Conservation (phyloP, 1,284 basidiomycete species). For the Baeospora myosura region DNA sequence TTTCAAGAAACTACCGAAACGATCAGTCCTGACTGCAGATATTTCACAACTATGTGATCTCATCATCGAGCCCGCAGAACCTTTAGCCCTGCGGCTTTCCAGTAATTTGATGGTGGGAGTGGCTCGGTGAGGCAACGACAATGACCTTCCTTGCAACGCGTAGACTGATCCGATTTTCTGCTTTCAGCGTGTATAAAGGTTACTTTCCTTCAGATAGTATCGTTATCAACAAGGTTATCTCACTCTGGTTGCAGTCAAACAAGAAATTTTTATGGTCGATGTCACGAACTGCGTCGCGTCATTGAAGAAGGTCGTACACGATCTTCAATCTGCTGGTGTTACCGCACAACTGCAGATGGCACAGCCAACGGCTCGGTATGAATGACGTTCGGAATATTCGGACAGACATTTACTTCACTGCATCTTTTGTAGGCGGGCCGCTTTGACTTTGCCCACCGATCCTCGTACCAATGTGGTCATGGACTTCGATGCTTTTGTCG, state of each 20-base stretch:
- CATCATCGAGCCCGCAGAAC: constrained; percentile 76
- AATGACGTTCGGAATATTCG: neutral
- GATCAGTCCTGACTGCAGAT: constrained; percentile 74
- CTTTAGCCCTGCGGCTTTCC: constrained; percentile 76
- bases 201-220: neutral
- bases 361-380: constrained; percentile 56
- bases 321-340: constrained; percentile 39
- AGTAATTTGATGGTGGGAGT: constrained; percentile 85
- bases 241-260: constrained; percentile 51
- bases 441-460: constrained; percentile 52
- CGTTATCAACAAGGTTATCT: neutral
- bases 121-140: constrained; percentile 51
- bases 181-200: constrained; percentile 66
- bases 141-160: constrained; percentile 4
- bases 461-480: constrained; percentile 44
- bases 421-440: constrained; percentile 37
- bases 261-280: constrained; percentile 74
- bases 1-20: constrained; percentile 75
- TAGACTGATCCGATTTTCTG: constrained; percentile 10
- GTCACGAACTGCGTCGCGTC: constrained; percentile 69
- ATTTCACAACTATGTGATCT: constrained; percentile 73
- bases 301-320: constrained; percentile 67
- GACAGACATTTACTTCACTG: neutral
- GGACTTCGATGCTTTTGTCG: constrained; percentile 62
- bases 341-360: constrained; percentile 57